Conservation (phyloP, 257 asterid genomes). For the Solanum corneliomulleri region DNA sequence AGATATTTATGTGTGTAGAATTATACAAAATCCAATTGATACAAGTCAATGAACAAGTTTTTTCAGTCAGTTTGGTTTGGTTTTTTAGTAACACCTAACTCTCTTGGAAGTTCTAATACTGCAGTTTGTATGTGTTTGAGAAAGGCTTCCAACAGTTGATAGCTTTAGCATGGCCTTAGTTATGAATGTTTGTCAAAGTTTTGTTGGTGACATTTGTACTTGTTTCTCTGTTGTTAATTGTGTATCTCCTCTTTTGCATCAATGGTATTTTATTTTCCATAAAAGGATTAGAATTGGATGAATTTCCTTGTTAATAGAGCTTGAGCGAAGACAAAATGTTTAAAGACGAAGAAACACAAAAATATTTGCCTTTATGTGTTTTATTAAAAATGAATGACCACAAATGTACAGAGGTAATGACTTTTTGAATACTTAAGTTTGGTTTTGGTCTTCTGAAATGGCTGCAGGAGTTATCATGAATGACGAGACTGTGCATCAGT, state of each 20-base stretch:
- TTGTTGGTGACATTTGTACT: neutral
- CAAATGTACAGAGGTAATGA: neutral
- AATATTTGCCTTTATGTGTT: neutral
- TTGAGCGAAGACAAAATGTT: neutral
- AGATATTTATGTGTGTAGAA: neutral
- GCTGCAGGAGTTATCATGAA: conserved; percentile 91
- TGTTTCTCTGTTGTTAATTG: neutral
- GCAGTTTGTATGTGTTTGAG: neutral
- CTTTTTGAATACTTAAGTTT: neutral
- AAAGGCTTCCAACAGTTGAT: neutral
- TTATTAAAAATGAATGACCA: neutral
- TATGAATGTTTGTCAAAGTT: neutral
- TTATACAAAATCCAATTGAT: neutral
- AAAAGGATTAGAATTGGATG: neutral
- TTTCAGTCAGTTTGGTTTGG: neutral
- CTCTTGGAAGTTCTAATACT: neutral
- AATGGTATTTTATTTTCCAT: neutral
- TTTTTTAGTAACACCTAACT: neutral
- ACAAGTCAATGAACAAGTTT: neutral
- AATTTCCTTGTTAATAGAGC: neutral
- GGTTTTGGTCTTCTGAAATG: conserved; percentile 3
- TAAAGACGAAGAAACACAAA: neutral
- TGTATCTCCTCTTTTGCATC: neutral
- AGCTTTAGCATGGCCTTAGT: neutral
- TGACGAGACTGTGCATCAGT: conserved; percentile 90